A percentile compares a stretch with the other conserved stretches of the same genome.
Evolutionary conservation across 1,284 basidiomycete species (phyloP).

Genomic region (Microbotryum lychnidis-dioicae): DNA sequence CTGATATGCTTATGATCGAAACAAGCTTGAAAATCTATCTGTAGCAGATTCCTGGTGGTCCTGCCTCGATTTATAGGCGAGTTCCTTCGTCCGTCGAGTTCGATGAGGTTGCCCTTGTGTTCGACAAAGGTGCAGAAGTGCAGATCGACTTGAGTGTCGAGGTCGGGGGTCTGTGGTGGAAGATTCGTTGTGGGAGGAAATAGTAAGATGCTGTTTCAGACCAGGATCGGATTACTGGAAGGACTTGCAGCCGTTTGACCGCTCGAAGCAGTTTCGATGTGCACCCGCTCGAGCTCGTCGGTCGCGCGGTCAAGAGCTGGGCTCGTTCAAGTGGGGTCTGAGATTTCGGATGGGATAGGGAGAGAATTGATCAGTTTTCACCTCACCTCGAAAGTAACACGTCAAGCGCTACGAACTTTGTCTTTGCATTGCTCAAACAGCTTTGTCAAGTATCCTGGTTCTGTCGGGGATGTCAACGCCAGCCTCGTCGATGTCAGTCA

Average conservation of each 20-base stretch:
- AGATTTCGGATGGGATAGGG: slow-evolving; percentile 41
- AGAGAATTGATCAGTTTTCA: slow-evolving; percentile 23
- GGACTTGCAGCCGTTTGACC: slow-evolving; percentile 54
- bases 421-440: slow-evolving; percentile 17
- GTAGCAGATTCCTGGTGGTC: slow-evolving; percentile 20
- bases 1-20: background rate
- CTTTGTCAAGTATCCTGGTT: slow-evolving; percentile 18
- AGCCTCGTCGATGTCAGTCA: background rate
- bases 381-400: background rate
- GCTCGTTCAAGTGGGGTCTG: slow-evolving; percentile 64
- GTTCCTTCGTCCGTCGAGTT: slow-evolving; percentile 66
- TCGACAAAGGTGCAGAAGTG: slow-evolving; percentile 80
- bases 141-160: slow-evolving; percentile 56
- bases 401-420: slow-evolving; percentile 12
- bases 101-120: slow-evolving; percentile 53
- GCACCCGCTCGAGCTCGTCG: slow-evolving; percentile 60
- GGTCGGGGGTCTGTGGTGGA: slow-evolving; percentile 33
- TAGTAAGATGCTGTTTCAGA: too few species aligned
- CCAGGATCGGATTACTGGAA: too few species aligned
- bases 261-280: slow-evolving; percentile 56
- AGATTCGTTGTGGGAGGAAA: background rate
- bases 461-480: slow-evolving; percentile 1
- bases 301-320: slow-evolving; percentile 61
- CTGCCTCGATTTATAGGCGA: slow-evolving; percentile 70
- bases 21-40: slow-evolving; percentile 9